Evolutionary conservation across 208 protist genomes (phyloP), one percentile per base, ranked within the genome.

Genomic region (Trypanosomatidae sp.): DNA sequence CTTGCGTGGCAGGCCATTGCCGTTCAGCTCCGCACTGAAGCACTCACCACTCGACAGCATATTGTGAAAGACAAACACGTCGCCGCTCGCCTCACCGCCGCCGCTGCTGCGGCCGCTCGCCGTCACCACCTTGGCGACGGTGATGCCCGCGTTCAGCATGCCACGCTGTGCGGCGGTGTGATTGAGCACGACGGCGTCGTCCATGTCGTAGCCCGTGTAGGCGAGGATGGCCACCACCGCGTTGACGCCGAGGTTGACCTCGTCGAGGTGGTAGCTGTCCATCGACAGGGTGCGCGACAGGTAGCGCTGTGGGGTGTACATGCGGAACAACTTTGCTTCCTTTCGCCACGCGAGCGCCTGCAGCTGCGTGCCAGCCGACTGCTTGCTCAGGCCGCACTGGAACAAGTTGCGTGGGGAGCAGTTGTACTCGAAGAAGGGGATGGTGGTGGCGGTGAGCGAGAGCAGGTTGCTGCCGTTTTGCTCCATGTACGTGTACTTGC

Each of bases 321-420:
- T 76, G 24, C 85, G 78, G 64, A 99, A 99, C 5, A 98, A 51
- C 76, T 99, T 99, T 44, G 97, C 97, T 66, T 99, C 99, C 23
- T 78, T 81, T 28, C 97, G 75, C 73, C 97, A 92, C 38, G 56
- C 44, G 21, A 95, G 68, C 2, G 85, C 64, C 47, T 98, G 85
- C 43, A 85, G 51, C 53, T 98, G 96, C 7, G 89, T 97, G 28
- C 96, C 98, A 71, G 99, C 98, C 8, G 98, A 98, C 66, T 99
- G 99, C 69, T 99, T 99, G 25, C 85, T 96, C 76, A 99, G 98
- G 48, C 98, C 89, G 68, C 97, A 99, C 81, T 99, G 97, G 73
- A 99, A 99, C 66, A 99, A 97, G 69, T 99, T 99, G 43, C 99
- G 74, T 26, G 99, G 99, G n/a, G 83, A 97, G 79, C 99, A 98